These are phyloP conservation scores for Podospora sp. DNA, from an alignment of 495 filamentous ascomycete species.

Conservation along the genomic window DNA sequence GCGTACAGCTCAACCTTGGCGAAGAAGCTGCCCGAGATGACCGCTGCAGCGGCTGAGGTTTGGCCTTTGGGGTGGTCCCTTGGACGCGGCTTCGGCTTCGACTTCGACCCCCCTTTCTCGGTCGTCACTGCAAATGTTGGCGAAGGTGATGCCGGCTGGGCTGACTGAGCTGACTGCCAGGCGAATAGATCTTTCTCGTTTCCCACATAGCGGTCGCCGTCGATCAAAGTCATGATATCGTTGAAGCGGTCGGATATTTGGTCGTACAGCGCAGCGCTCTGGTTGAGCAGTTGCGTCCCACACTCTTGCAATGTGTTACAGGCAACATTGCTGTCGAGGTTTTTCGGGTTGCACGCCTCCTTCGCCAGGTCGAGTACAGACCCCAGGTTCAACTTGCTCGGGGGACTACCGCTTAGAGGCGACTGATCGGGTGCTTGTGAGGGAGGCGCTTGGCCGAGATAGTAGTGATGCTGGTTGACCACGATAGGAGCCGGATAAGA, in stretches of 20 bases:
- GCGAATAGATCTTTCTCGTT: conserved; percentile 62
- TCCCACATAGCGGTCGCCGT: conserved; percentile 64
- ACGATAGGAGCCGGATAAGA: conserved; percentile 43
- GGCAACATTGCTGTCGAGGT: conserved; percentile 41
- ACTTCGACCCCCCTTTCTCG: conserved; percentile 24
- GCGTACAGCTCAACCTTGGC: conserved; percentile 75
- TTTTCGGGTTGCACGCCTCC: conserved; percentile 35
- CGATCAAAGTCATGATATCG: conserved; percentile 67
- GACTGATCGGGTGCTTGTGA: conserved; percentile 22
- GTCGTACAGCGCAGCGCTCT: conserved; percentile 56
- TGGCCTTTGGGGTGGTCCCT: conserved; percentile 38
- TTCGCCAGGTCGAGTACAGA: conserved; percentile 43
- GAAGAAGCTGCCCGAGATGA: conserved; percentile 61
- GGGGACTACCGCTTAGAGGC: conserved; percentile 27
- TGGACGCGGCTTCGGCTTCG: conserved; percentile 32
- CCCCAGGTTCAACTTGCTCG: conserved; percentile 42
- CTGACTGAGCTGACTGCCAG: conserved; percentile 45
- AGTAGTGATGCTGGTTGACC: conserved; percentile 54
- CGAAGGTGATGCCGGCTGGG: conserved; percentile 27
- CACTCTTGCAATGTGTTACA: conserved; percentile 35
- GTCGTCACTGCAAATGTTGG: conserved; percentile 17
- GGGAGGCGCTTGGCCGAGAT: conserved; percentile 37
- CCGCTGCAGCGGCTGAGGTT: conserved; percentile 41
- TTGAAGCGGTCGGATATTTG: conserved; percentile 61
- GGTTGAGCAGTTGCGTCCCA: conserved; percentile 46